Percentiles rank a stretch among this genome's conserved stretches.
Conservation (phyloP, 163 green algal genomes). For the Scenedesmus sp. region DNA sequence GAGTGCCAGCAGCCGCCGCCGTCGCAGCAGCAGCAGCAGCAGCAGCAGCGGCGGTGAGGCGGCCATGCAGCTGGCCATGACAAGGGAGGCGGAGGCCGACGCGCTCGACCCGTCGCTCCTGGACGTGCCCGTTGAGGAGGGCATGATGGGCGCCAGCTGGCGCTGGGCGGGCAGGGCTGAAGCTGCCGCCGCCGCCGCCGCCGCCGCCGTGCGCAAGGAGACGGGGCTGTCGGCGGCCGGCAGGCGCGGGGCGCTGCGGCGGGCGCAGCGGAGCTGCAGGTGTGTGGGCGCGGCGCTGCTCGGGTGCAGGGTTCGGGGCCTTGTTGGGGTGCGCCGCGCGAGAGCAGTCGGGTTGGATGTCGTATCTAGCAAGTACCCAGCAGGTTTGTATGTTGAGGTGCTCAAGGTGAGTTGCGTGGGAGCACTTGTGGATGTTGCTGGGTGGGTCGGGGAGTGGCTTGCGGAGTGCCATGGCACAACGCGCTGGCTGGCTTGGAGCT, state of each 20-base stretch:
- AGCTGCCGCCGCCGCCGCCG: background rate
- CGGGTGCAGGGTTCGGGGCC: background rate
- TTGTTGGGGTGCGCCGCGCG: no score
- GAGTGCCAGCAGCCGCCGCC: background rate
- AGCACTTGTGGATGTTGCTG: background rate
- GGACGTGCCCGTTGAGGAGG: background rate
- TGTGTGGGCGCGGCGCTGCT: background rate
- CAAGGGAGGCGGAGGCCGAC: background rate
- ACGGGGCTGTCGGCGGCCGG: background rate
- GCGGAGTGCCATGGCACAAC: no score
- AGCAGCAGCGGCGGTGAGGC: background rate
- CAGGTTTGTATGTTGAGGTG: background rate
- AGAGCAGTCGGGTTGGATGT: no score
- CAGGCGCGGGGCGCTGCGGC: background rate
- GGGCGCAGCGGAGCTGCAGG: background rate
- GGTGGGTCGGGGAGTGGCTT: no score
- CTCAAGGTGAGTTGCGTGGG: background rate
- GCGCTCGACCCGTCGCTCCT: background rate
- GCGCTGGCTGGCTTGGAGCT: no score
- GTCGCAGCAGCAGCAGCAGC: slow-evolving; percentile 18
- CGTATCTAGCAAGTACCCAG: no score
- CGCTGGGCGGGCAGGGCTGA: background rate
- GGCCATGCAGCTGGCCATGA: background rate
- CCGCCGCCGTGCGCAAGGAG: background rate
- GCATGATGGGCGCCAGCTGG: background rate